Conservation (phyloP, 208 protist species). For the Acanthamoeba sp. region DNA sequence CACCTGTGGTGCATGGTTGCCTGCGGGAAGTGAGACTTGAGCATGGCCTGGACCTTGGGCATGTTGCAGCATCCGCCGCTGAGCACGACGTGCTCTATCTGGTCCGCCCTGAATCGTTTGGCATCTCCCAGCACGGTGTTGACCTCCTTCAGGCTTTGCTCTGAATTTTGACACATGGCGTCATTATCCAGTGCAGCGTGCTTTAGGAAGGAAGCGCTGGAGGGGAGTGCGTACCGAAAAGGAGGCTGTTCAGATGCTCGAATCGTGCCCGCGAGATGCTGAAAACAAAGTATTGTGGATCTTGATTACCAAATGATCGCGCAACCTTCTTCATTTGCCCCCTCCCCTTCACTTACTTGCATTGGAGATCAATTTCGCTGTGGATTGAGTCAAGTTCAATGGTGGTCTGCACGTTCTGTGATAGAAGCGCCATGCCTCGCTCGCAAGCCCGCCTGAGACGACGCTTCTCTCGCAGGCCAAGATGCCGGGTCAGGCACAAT, state of each 20-base stretch:
- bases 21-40: background rate
- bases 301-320: too few relatives aligned
- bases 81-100: slow-evolving; percentile 23
- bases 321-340: too few relatives aligned
- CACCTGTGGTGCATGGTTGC: background rate
- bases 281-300: too few relatives aligned
- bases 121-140: background rate
- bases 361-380: slow-evolving; percentile 96
- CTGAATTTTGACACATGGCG: too few relatives aligned
- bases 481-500: slow-evolving; percentile 90
- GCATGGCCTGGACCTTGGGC: background rate
- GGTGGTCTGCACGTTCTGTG: slow-evolving; percentile 90
- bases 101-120: background rate
- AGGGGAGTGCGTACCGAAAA: slow-evolving; percentile 90
- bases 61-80: slow-evolving; percentile 8
- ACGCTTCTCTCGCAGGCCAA: slow-evolving; percentile 92
- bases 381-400: slow-evolving; percentile 97
- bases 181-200: too few relatives aligned
- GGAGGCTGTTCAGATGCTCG: slow-evolving; percentile 96
- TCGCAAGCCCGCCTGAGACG: slow-evolving; percentile 88
- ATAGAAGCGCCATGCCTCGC: slow-evolving; percentile 97
- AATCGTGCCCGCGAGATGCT: slow-evolving; percentile 97
- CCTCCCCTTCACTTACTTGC: background rate
- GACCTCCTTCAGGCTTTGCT: background rate
- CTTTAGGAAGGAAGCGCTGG: too few relatives aligned